These are phyloP conservation scores for Ceratobasidium sp. DNA, from an alignment of 1,284 basidiomycete genomes.

Conservation along the genomic window DNA sequence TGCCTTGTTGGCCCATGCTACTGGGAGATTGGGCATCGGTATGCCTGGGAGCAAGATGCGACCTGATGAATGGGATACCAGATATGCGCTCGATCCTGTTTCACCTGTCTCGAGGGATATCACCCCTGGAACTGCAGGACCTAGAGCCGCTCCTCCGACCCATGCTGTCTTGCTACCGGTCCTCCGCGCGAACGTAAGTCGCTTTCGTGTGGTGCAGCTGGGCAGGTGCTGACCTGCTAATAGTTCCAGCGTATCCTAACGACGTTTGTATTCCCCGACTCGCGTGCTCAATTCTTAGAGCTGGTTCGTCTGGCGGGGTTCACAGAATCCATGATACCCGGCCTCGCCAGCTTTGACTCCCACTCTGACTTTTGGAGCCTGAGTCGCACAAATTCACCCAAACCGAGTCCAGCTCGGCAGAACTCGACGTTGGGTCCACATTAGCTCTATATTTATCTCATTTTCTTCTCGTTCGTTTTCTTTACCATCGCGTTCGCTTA, in stretches of 20 bases:
- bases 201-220: not conserved
- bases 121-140: not conserved
- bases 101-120: conserved; percentile 4
- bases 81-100: conserved; percentile 16
- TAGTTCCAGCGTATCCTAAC: conserved; percentile 64
- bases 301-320: conserved; percentile 53
- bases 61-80: conserved; percentile 19
- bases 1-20: conserved; percentile 20
- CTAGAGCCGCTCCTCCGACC: not conserved
- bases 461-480: conserved; percentile 1
- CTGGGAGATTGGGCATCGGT: conserved; percentile 18
- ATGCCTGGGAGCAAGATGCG: conserved; percentile 9
- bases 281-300: conserved; percentile 65
- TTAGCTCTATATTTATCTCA: not conserved
- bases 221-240: conserved; percentile 9
- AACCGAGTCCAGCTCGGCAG: conserved; percentile 3
- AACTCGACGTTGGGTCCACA: not conserved
- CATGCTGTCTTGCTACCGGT: conserved; percentile 55
- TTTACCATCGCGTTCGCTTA: not conserved
- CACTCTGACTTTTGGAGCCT: conserved; percentile 40
- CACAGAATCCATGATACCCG: conserved; percentile 8
- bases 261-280: conserved; percentile 72
- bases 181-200: conserved; percentile 65
- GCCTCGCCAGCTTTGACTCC: conserved; percentile 14
- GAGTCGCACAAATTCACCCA: conserved; percentile 1